Percentiles rank a stretch among this genome's conserved stretches.
phyloP scores from a whole-genome alignment of 164 flowering plant species.

The Macadamia integrifolia region DNA sequence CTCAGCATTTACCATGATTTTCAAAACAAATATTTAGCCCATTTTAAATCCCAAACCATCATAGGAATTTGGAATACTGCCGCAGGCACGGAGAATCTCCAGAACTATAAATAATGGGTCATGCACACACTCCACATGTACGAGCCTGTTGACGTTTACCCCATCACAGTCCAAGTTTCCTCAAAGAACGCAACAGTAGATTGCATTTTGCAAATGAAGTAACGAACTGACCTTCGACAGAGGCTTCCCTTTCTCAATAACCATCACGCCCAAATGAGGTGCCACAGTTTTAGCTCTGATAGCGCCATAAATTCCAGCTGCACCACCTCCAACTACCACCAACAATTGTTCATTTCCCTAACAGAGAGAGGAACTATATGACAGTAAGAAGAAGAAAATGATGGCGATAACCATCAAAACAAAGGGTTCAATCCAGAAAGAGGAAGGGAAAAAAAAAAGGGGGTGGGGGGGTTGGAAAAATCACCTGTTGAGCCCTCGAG shows the following conservation, averaged over 20 bases:
- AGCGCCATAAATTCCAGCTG: constrained; percentile 86
- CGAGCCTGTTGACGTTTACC: no score
- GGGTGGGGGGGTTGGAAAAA: background rate
- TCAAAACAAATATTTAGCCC: no score
- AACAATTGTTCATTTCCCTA: constrained; percentile 45
- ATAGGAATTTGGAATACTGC: no score
- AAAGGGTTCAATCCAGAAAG: background rate
- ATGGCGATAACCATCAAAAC: background rate
- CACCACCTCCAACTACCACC: constrained; percentile 86
- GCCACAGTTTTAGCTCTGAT: constrained; percentile 74
- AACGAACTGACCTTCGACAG: constrained; percentile 65
- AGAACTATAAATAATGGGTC: no score
- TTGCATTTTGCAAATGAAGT: background rate
- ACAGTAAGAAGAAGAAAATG: constrained; percentile 1
- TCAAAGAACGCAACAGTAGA: background rate
- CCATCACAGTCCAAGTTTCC: background rate
- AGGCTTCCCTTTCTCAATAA: constrained; percentile 81
- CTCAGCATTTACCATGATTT: no score
- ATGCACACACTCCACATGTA: background rate
- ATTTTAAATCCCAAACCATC: no score
- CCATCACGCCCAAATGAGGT: constrained; percentile 59
- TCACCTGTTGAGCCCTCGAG: constrained; percentile 2
- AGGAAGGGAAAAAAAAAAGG: background rate
- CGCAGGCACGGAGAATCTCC: no score
- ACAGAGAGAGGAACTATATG: no score